phyloP scores from a whole-genome alignment of 2,329 filamentous ascomycete species.

The Clonostachys rhizophaga region DNA sequence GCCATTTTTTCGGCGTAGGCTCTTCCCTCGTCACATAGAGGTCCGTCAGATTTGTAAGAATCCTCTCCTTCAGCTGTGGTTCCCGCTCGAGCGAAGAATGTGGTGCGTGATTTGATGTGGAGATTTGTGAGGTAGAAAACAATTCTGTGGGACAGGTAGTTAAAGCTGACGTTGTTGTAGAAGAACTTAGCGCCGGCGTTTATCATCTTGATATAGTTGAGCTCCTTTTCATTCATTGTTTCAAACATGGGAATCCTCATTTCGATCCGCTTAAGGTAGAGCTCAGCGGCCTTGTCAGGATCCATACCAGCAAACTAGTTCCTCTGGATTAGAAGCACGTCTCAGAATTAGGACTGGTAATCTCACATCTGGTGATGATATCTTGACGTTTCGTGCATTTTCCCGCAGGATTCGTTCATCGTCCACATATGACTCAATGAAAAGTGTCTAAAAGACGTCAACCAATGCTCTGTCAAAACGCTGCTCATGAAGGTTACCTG shows the following conservation, averaged over 20 bases:
- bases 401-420: conserved; percentile 92
- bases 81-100: conserved; percentile 87
- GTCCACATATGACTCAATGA: conserved; percentile 93
- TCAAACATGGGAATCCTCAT: conserved; percentile 94
- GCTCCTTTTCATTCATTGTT: conserved; percentile 88
- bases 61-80: conserved; percentile 87
- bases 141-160: conserved; percentile 93
- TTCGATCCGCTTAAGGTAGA: conserved; percentile 87
- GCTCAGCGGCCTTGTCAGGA: conserved; percentile 83
- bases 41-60: conserved; percentile 86
- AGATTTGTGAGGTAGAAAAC: conserved; percentile 98
- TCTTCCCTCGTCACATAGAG: conserved; percentile 73
- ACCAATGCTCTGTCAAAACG: not conserved
- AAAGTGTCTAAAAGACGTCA: conserved; percentile 63
- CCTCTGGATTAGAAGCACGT: not conserved
- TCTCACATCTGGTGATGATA: conserved; percentile 87
- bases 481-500: conserved; percentile 48
- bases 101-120: conserved; percentile 92
- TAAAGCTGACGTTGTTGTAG: conserved; percentile 96
- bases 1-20: conserved; percentile 84
- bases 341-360: not conserved
- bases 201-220: conserved; percentile 99
- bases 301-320: conserved; percentile 82
- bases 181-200: conserved; percentile 91
- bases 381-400: conserved; percentile 96